Conservation (phyloP, 2,329 filamentous ascomycete species). For the Rhynchosporium secalis region DNA sequence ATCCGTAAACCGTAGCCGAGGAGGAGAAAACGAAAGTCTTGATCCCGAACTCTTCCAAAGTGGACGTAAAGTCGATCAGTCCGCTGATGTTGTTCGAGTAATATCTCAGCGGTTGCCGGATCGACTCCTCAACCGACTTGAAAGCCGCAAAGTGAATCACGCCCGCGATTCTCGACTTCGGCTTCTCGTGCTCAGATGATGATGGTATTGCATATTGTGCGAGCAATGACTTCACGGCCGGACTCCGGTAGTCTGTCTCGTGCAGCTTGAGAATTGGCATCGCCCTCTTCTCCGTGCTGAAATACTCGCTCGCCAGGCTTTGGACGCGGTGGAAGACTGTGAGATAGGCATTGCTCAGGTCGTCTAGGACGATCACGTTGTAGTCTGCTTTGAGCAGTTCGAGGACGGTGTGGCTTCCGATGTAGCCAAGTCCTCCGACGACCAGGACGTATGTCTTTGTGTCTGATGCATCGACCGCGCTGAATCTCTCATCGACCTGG, state of each 20-base stretch:
- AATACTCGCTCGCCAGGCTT: constrained; percentile 26
- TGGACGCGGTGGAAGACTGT: constrained; percentile 29
- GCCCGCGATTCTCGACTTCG: constrained; percentile 41
- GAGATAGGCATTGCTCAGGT: constrained; percentile 40
- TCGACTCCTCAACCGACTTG: constrained; percentile 65
- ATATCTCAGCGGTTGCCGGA: constrained; percentile 58
- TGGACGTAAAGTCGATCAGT: constrained; percentile 56
- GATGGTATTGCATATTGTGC: not conserved
- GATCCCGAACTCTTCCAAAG: constrained; percentile 58
- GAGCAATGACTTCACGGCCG: not conserved
- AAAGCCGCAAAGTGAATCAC: constrained; percentile 68
- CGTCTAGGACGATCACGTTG: constrained; percentile 45
- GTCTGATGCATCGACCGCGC: not conserved
- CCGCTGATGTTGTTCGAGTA: constrained; percentile 67
- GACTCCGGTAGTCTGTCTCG: constrained; percentile 27
- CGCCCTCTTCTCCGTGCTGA: constrained; percentile 5
- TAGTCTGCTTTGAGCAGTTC: constrained; percentile 49
- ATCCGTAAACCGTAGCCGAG: constrained; percentile 65
- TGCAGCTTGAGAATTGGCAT: constrained; percentile 26
- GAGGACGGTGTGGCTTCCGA: constrained; percentile 49
- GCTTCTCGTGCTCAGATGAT: constrained; percentile 4
- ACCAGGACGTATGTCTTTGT: constrained; percentile 39
- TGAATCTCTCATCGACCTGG: not conserved
- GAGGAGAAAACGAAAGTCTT: constrained; percentile 67
- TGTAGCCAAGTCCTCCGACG: constrained; percentile 49